Evolutionary conservation across 805 yeast species (phyloP).

Genomic region (Cyberlindnera japonica): DNA sequence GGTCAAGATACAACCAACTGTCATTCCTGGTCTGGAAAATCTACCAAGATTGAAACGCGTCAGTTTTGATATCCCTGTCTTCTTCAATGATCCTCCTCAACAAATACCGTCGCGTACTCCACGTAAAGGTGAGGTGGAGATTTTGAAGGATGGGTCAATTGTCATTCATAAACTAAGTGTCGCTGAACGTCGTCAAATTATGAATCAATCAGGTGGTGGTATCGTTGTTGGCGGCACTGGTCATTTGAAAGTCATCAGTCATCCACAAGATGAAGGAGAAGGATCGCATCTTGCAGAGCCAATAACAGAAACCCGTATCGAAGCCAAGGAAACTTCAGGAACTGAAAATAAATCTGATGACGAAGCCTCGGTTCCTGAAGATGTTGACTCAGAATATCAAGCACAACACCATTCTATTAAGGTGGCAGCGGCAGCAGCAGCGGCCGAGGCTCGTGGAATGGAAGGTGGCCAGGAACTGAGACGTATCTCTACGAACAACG

Average conservation of each 20-base stretch:
- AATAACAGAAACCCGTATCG: constrained; percentile 4
- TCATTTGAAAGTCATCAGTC: constrained; percentile 41
- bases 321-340: constrained; percentile 5
- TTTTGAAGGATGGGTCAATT: constrained; percentile 49
- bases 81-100: constrained; percentile 85
- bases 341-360: not conserved
- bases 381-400: constrained; percentile 1
- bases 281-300: not conserved
- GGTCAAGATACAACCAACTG: constrained; percentile 8
- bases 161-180: constrained; percentile 52
- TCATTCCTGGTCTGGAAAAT: constrained; percentile 40
- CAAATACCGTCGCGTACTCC: constrained; percentile 89
- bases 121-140: constrained; percentile 74
- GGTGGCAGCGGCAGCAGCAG: constrained; percentile 35
- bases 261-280: not conserved
- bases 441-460: constrained; percentile 35
- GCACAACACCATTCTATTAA: constrained; percentile 29
- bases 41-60: constrained; percentile 53
- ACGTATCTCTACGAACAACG: constrained; percentile 31
- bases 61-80: constrained; percentile 71
- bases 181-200: constrained; percentile 46
- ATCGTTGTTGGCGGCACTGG: constrained; percentile 80
- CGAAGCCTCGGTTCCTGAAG: not conserved
- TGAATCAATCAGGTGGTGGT: constrained; percentile 52
- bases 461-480: constrained; percentile 30